Conservation (phyloP, 2,329 filamentous ascomycete genomes). For the Aspergillus japonicus region DNA sequence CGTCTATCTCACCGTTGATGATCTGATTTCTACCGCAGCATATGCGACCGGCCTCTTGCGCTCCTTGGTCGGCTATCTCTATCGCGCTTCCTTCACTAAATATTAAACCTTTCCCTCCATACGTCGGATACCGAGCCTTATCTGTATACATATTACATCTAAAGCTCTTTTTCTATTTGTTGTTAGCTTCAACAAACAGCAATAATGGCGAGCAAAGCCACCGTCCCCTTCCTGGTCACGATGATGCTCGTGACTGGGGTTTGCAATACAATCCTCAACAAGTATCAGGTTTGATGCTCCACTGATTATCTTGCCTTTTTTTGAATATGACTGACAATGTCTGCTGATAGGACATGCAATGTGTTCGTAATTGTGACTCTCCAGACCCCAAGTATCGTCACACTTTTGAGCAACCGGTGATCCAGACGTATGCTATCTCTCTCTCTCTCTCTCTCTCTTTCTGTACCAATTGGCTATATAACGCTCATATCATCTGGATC, state of each 20-base stretch:
- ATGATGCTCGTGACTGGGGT: conserved; percentile 98
- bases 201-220: conserved; percentile 66
- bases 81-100: neutral
- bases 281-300: conserved; percentile 71
- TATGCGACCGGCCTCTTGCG: neutral
- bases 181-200: neutral
- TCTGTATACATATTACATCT: neutral
- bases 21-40: neutral
- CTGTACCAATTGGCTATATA: neutral
- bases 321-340: conserved; percentile 4
- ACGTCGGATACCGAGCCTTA: too few species aligned
- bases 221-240: conserved; percentile 81
- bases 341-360: conserved; percentile 76
- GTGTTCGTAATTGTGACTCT: conserved; percentile 81
- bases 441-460: neutral
- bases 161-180: conserved; percentile 2
- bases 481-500: neutral
- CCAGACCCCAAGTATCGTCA: conserved; percentile 64
- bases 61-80: neutral
- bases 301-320: neutral
- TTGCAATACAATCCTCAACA: conserved; percentile 95
- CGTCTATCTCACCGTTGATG: neutral
- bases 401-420: conserved; percentile 89
- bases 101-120: neutral
- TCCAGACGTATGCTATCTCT: conserved; percentile 66